Conservation (phyloP, 2,329 filamentous ascomycete species). For the Leptographium procerum region DNA sequence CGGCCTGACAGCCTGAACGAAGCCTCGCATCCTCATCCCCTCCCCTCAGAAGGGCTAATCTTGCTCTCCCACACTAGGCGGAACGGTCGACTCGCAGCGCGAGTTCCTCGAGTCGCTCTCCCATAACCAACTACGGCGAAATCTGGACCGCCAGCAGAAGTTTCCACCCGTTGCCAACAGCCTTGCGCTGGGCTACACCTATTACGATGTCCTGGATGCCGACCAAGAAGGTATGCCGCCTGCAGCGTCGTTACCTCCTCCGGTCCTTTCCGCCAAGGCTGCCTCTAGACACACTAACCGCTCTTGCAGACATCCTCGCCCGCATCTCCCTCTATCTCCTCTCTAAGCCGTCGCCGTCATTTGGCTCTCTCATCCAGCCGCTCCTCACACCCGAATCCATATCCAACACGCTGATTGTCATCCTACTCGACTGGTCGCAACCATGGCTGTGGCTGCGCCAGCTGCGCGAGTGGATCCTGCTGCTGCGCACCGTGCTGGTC, state of each 20-base stretch:
- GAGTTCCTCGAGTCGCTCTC: slow-evolving; percentile 62
- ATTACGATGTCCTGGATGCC: slow-evolving; percentile 85
- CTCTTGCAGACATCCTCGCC: slow-evolving; percentile 63
- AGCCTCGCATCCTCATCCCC: no score
- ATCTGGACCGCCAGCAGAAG: slow-evolving; percentile 44
- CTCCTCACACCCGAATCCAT: slow-evolving; percentile 76
- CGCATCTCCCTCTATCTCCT: slow-evolving; percentile 83
- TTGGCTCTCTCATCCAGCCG: slow-evolving; percentile 71
- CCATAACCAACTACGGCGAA: slow-evolving; percentile 40
- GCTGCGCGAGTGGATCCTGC: slow-evolving; percentile 77
- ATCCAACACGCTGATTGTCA: slow-evolving; percentile 74
- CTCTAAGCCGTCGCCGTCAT: slow-evolving; percentile 71
- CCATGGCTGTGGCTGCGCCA: slow-evolving; percentile 89
- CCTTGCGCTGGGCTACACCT: slow-evolving; percentile 88
- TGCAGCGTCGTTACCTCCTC: no score
- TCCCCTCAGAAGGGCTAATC: background rate
- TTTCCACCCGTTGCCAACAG: slow-evolving; percentile 77
- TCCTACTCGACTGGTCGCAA: slow-evolving; percentile 91
- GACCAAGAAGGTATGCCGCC: slow-evolving; percentile 75
- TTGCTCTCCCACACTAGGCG: slow-evolving; percentile 46
- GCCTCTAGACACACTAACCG: background rate
- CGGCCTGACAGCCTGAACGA: no score
- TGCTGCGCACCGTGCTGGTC: slow-evolving; percentile 66
- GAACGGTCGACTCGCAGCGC: slow-evolving; percentile 69
- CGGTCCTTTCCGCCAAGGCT: background rate